These are phyloP conservation scores for Agaricales sp. DNA, from an alignment of 1,284 basidiomycete species.

Conservation along the genomic window DNA sequence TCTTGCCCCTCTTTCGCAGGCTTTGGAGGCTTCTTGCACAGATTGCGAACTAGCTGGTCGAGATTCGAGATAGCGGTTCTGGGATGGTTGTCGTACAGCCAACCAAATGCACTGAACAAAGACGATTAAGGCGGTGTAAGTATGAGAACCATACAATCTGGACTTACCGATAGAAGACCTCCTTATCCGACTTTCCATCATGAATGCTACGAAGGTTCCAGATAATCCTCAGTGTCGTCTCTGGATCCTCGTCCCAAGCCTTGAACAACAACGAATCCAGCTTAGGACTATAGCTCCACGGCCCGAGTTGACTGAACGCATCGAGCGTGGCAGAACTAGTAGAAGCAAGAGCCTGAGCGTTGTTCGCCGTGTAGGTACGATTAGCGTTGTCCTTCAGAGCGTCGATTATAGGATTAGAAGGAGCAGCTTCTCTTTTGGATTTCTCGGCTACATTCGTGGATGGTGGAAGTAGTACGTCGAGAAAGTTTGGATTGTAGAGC, in stretches of 20 bases:
- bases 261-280: slow-evolving; percentile 26
- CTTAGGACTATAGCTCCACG: slow-evolving; percentile 11
- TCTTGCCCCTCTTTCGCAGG: not conserved
- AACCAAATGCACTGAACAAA: slow-evolving; percentile 39
- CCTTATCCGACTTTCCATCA: slow-evolving; percentile 46
- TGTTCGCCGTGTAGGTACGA: slow-evolving; percentile 35
- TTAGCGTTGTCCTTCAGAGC: slow-evolving; percentile 30
- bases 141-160: too few species aligned
- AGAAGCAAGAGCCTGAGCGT: slow-evolving; percentile 33
- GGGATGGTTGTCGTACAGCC: slow-evolving; percentile 54
- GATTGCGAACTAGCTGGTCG: slow-evolving; percentile 33
- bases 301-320: slow-evolving; percentile 34
- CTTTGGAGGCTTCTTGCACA: slow-evolving; percentile 26
- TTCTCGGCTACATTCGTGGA: not conserved
- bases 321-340: slow-evolving; percentile 39
- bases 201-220: slow-evolving; percentile 55
- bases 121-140: not conserved
- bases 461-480: slow-evolving; percentile 37
- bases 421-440: slow-evolving; percentile 10
- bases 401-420: slow-evolving; percentile 40
- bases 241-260: slow-evolving; percentile 44
- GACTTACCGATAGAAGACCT: slow-evolving; percentile 41
- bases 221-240: slow-evolving; percentile 44
- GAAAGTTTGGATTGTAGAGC: slow-evolving; percentile 37
- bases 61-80: slow-evolving; percentile 53